Conservation (phyloP, 164 flowering plant genomes). For the Chloranthus sessilifolius region DNA sequence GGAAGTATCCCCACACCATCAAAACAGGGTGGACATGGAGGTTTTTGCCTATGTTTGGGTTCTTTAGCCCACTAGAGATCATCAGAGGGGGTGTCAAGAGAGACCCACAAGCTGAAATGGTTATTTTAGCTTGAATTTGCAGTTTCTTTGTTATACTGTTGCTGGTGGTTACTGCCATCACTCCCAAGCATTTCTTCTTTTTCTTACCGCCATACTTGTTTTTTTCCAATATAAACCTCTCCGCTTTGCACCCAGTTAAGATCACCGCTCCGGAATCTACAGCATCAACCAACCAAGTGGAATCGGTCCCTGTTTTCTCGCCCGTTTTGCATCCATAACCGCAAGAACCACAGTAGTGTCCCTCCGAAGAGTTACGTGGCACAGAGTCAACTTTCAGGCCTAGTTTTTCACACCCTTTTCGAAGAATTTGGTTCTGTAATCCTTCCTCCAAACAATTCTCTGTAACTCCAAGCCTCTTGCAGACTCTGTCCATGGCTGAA, state of each 20-base stretch:
- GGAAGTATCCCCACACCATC: conserved; percentile 40
- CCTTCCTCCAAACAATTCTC: conserved; percentile 47
- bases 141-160: conserved; percentile 30
- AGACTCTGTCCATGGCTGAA: conserved; percentile 62
- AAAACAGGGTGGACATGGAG: conserved; percentile 42
- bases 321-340: conserved; percentile 56
- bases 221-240: conserved; percentile 42
- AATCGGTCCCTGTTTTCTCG: conserved; percentile 58
- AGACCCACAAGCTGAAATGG: conserved; percentile 75
- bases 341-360: conserved; percentile 68
- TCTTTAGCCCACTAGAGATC: conserved; percentile 57
- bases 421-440: conserved; percentile 55
- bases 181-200: conserved; percentile 54
- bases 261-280: conserved; percentile 61
- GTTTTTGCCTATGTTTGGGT: conserved; percentile 39
- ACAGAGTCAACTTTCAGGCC: conserved; percentile 46
- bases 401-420: conserved; percentile 63
- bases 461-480: conserved; percentile 54
- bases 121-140: conserved; percentile 53
- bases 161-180: conserved; percentile 31
- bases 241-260: conserved; percentile 66
- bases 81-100: conserved; percentile 62
- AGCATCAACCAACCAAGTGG: conserved; percentile 80
- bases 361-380: conserved; percentile 53
- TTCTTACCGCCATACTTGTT: conserved; percentile 18